Conservation (phyloP, 768 basidiomycete genomes). For the Boletellus ananas region DNA sequence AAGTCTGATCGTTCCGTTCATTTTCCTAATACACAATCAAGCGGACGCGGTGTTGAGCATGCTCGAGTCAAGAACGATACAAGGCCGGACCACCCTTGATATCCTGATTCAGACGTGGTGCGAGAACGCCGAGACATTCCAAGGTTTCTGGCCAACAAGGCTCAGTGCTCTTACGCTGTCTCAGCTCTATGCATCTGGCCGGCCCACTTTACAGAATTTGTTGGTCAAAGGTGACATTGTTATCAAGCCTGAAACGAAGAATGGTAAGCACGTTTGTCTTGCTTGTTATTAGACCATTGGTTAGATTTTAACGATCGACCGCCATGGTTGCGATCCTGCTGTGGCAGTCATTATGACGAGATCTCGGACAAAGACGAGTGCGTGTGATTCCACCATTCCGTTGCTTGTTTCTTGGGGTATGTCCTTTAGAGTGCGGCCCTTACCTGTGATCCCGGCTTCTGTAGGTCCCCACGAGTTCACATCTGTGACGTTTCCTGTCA, state of each 20-base stretch:
- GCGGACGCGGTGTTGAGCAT: slow-evolving; percentile 74
- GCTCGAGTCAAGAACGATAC: slow-evolving; percentile 62
- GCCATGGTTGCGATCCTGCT: slow-evolving; percentile 20
- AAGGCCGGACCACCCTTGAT: slow-evolving; percentile 68
- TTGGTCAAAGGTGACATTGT: slow-evolving; percentile 91
- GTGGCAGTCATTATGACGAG: slow-evolving; percentile 91
- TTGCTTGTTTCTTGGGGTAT: slow-evolving; percentile 1
- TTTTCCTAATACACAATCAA: slow-evolving; percentile 88
- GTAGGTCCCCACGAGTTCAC: slow-evolving; percentile 86
- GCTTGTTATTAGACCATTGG: slow-evolving; percentile 5
- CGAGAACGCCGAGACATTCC: slow-evolving; percentile 91
- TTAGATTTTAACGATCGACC: slow-evolving; percentile 12
- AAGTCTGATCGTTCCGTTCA: slow-evolving; percentile 89
- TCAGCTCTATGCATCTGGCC: slow-evolving; percentile 63
- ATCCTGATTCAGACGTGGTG: slow-evolving; percentile 92
- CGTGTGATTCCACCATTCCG: slow-evolving; percentile 27
- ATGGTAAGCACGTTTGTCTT: slow-evolving; percentile 54
- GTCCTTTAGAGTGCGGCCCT: slow-evolving; percentile 10
- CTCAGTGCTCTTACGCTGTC: slow-evolving; percentile 81
- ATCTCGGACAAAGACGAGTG: slow-evolving; percentile 83
- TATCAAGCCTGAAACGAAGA: slow-evolving; percentile 70
- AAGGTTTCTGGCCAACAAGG: slow-evolving; percentile 90
- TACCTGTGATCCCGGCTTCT: slow-evolving; percentile 14
- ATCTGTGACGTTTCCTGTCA: slow-evolving; percentile 82
- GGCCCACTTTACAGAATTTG: slow-evolving; percentile 63